Evolutionary conservation across 2,329 filamentous ascomycete genomes (phyloP).

Genomic region (Ambrosiella cleistominuta): DNA sequence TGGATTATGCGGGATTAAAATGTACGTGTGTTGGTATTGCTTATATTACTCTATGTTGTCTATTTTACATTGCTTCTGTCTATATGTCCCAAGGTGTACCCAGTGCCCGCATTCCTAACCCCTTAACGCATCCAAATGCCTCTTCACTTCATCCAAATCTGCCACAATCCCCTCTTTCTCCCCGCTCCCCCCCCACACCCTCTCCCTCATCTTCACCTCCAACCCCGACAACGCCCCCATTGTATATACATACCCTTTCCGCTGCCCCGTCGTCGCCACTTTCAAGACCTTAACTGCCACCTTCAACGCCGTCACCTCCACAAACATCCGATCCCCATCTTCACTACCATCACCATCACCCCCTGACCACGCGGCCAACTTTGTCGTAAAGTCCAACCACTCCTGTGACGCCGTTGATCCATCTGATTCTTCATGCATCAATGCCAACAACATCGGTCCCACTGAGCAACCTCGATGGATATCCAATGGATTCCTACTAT

Average conservation of each 20-base stretch:
- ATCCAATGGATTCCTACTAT: conserved; percentile 9
- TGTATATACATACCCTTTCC: conserved; percentile 34
- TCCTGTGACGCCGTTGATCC: conserved; percentile 21
- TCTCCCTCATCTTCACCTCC: conserved; percentile 24
- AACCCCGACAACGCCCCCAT: conserved; percentile 32
- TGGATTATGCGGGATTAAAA: no score
- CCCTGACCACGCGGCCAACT: conserved; percentile 29
- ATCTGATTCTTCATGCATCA: conserved; percentile 19
- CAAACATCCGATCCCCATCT: conserved; percentile 24
- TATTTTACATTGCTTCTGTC: no score
- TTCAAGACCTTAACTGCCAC: conserved; percentile 35
- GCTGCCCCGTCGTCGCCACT: conserved; percentile 28
- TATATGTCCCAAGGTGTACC: background rate
- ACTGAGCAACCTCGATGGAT: background rate
- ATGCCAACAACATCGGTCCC: conserved; percentile 27
- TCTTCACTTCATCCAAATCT: conserved; percentile 18
- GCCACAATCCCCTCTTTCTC: conserved; percentile 21
- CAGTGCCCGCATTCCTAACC: background rate
- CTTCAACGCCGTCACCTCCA: conserved; percentile 36
- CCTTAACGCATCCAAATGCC: background rate
- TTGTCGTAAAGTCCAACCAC: conserved; percentile 39
- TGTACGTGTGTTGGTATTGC: no score
- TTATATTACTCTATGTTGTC: no score
- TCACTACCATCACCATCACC: conserved; percentile 19
- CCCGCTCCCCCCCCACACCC: conserved; percentile 15